These are phyloP conservation scores for Luffa acutangula DNA, from an alignment of 306 rosid species.

Conservation along the genomic window DNA sequence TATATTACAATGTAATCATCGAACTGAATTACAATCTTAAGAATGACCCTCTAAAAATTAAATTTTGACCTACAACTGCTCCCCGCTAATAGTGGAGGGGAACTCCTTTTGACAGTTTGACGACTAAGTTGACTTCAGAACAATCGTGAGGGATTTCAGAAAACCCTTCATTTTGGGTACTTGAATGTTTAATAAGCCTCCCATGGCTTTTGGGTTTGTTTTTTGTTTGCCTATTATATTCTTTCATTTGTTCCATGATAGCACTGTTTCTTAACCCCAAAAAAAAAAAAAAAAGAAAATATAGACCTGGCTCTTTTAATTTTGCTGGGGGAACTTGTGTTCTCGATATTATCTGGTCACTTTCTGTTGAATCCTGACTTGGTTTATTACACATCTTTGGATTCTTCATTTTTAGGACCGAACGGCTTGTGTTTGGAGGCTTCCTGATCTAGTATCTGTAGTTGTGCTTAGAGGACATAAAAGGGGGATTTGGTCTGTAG, in stretches of 20 bases:
- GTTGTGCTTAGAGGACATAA: slow-evolving; percentile 82
- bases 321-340: background rate
- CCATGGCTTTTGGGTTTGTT: too few species aligned
- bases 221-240: too few species aligned
- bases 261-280: too few species aligned
- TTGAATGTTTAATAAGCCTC: background rate
- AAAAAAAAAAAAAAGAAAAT: too few species aligned
- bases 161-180: background rate
- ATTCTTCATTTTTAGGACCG: slow-evolving; percentile 52
- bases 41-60: background rate
- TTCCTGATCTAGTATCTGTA: slow-evolving; percentile 68
- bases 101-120: background rate
- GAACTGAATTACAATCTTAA: background rate
- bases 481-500: slow-evolving; percentile 94
- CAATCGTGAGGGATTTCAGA: background rate
- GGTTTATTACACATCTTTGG: background rate
- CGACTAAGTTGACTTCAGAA: background rate
- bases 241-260: too few species aligned
- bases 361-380: background rate
- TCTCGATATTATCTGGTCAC: background rate
- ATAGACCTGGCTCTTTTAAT: background rate
- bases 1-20: background rate
- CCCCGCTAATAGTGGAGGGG: background rate
- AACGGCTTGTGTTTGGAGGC: slow-evolving; percentile 92
- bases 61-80: background rate